Evolutionary conservation across 176 grass and related monocot species (phyloP).

Genomic region (Pontederia paniculata): DNA sequence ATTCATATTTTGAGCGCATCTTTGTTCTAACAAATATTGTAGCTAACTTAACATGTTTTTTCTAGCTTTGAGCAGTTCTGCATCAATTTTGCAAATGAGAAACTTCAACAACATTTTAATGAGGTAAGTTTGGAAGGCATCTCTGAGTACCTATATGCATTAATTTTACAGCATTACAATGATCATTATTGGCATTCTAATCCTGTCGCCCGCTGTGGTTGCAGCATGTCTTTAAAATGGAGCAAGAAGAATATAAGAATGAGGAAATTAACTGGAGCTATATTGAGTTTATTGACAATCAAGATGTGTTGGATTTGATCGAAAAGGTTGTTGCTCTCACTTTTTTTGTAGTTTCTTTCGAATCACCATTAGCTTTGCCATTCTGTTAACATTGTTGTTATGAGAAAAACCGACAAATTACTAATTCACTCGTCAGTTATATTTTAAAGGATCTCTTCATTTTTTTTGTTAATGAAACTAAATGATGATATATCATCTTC

Average conservation of each 20-base stretch:
- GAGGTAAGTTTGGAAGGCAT: slow-evolving; percentile 34
- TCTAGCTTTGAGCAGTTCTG: slow-evolving; percentile 97
- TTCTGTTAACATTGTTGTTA: too few species aligned
- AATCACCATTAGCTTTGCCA: too few species aligned
- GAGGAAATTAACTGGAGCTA: slow-evolving; percentile 99
- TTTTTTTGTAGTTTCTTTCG: neutral
- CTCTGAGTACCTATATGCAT: neutral
- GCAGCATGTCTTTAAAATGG: slow-evolving; percentile 99
- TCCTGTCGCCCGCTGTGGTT: slow-evolving; percentile 17
- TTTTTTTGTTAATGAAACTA: too few species aligned
- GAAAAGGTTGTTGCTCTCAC: slow-evolving; percentile 58
- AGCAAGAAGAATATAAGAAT: slow-evolving; percentile 93
- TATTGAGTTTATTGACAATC: slow-evolving; percentile 99
- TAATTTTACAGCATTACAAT: too few species aligned
- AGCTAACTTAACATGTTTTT: slow-evolving; percentile 19
- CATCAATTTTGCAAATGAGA: slow-evolving; percentile 99
- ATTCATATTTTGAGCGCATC: neutral
- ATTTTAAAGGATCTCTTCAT: too few species aligned
- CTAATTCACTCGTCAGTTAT: too few species aligned
- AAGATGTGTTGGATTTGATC: slow-evolving; percentile 98
- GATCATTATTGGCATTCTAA: slow-evolving; percentile 30
- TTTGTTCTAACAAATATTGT: slow-evolving; percentile 9
- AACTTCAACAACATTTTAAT: slow-evolving; percentile 98
- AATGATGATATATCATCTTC: too few species aligned
- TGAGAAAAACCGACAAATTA: too few species aligned